Conservation (phyloP, 2,329 filamentous ascomycete species). For the Lachnellula hyalina region DNA sequence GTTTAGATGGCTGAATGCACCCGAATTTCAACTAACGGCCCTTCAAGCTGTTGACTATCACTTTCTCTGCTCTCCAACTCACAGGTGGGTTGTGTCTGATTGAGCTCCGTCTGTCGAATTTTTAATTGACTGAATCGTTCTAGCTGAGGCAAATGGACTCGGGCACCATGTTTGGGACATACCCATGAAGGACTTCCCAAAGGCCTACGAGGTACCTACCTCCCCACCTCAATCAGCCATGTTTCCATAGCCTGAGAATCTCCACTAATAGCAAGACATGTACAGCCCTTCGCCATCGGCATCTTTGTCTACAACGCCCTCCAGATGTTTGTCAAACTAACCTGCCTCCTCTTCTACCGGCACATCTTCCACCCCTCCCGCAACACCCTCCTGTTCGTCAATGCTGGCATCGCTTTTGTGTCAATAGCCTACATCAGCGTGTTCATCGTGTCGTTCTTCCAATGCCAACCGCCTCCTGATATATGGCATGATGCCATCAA, state of each 20-base stretch:
- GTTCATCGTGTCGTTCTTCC: not conserved
- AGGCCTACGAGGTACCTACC: not conserved
- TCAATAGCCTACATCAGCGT: not conserved
- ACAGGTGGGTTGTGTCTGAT: not conserved
- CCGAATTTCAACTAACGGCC: not conserved
- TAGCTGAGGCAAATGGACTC: slow-evolving; percentile 1
- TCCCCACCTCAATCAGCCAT: not conserved
- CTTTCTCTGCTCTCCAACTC: not conserved
- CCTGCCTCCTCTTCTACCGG: slow-evolving; percentile 4
- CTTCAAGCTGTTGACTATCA: not conserved
- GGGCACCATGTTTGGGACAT: slow-evolving; percentile 1
- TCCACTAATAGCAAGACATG: not conserved
- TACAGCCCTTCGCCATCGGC: not conserved
- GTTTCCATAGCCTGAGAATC: not conserved
- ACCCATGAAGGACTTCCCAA: not conserved
- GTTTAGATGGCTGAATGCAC: not conserved
- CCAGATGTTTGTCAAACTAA: not conserved
- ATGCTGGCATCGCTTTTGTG: slow-evolving; percentile 1
- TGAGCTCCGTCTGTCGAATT: not conserved
- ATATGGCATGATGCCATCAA: not conserved
- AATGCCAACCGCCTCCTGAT: not conserved
- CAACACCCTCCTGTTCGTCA: slow-evolving; percentile 1
- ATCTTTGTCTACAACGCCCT: not conserved
- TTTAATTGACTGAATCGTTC: not conserved
- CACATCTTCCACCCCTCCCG: not conserved